phyloP scores from a whole-genome alignment of 2,329 filamentous ascomycete genomes.

The Reticulascus tulasneorum region DNA sequence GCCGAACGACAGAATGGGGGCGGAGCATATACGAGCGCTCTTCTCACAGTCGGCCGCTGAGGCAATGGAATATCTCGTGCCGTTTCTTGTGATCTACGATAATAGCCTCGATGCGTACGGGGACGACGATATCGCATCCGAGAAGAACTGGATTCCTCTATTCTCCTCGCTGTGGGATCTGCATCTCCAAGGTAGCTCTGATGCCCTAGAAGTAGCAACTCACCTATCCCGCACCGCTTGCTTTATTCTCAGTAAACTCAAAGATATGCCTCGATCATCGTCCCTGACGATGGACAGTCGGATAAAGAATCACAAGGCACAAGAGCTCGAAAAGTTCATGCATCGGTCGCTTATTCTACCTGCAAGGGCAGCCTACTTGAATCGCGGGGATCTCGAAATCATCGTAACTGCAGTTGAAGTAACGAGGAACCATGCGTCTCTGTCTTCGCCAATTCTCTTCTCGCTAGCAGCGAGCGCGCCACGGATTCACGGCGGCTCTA shows the following conservation, averaged over 20 bases:
- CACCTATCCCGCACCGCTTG: conserved; percentile 38
- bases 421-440: conserved; percentile 26
- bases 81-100: conserved; percentile 42
- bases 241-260: conserved; percentile 37
- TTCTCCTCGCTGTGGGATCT: conserved; percentile 48
- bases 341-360: conserved; percentile 49
- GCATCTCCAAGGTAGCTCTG: conserved; percentile 45
- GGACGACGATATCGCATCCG: conserved; percentile 29
- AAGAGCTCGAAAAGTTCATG: conserved; percentile 45
- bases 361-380: conserved; percentile 43
- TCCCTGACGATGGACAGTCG: conserved; percentile 17
- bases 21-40: conserved; percentile 54
- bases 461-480: conserved; percentile 31
- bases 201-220: conserved; percentile 44
- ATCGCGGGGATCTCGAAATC: conserved; percentile 35
- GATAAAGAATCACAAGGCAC: conserved; percentile 37
- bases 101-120: conserved; percentile 28
- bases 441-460: conserved; percentile 42
- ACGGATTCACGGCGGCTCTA: conserved; percentile 29
- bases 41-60: conserved; percentile 49
- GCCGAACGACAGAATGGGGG: conserved; percentile 46
- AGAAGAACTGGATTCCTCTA: conserved; percentile 44
- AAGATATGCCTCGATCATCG: conserved; percentile 19
- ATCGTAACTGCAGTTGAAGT: conserved; percentile 37
- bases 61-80: conserved; percentile 39